Percentiles rank a stretch among this genome's conserved stretches.
phyloP scores from a whole-genome alignment of 2,329 filamentous ascomycete genomes.

The Phialophora macrospora region DNA sequence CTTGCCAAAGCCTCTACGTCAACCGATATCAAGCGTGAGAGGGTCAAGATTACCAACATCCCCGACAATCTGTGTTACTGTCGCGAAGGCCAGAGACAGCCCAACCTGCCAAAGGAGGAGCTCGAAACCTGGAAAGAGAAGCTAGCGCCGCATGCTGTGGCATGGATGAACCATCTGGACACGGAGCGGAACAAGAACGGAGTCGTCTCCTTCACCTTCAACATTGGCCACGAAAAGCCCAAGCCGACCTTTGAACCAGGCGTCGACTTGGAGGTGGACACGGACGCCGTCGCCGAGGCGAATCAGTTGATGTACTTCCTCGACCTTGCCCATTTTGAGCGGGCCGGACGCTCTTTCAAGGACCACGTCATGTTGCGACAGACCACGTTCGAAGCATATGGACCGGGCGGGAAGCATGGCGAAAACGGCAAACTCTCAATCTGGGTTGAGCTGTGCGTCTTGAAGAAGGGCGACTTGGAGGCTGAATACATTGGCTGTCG shows the following conservation, averaged over 20 bases:
- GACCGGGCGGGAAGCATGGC: conserved; percentile 20
- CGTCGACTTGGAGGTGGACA: conserved; percentile 21
- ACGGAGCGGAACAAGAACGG: conserved; percentile 30
- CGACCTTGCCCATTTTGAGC: conserved; percentile 29
- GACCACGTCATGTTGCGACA: conserved; percentile 25
- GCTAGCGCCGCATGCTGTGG: conserved; percentile 23
- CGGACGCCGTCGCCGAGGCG: conserved; percentile 22
- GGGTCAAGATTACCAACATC: conserved; percentile 25
- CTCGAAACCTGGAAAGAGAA: conserved; percentile 25
- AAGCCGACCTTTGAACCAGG: conserved; percentile 19
- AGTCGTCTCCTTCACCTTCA: conserved; percentile 27
- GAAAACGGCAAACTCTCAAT: conserved; percentile 20
- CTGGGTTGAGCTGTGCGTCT: conserved; percentile 25
- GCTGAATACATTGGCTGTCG: conserved; percentile 29
- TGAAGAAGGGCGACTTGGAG: conserved; percentile 26
- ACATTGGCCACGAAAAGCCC: conserved; percentile 22
- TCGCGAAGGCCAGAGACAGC: conserved; percentile 26
- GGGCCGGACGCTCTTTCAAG: conserved; percentile 26
- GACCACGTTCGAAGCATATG: conserved; percentile 24
- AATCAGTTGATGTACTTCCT: conserved; percentile 31
- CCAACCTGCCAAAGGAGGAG: conserved; percentile 20
- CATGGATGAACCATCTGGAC: conserved; percentile 29
- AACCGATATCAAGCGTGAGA: conserved; percentile 3
- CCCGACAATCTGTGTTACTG: conserved; percentile 27
- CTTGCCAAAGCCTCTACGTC: conserved; percentile 8